Conservation (phyloP, 1,284 basidiomycete genomes). For the Cryptococcus sp. region DNA sequence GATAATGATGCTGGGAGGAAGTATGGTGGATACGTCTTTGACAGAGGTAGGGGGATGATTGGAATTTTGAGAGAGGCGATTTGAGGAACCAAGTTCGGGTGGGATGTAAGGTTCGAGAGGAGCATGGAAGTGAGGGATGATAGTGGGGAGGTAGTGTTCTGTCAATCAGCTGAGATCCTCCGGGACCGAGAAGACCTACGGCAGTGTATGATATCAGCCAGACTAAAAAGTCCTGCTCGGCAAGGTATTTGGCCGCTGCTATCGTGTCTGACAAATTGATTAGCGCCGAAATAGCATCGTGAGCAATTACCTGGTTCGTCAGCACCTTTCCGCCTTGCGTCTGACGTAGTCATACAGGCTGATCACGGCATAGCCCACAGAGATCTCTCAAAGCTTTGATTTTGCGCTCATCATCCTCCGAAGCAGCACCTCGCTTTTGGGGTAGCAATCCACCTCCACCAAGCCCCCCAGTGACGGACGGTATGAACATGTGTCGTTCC, state of each 20-base stretch:
- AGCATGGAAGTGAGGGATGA: conserved; percentile 96
- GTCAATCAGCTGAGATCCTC: conserved; percentile 7
- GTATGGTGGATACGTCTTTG: conserved; percentile 51
- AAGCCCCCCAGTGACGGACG: conserved; percentile 22
- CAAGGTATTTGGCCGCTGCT: conserved; percentile 63
- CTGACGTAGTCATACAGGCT: conserved; percentile 56
- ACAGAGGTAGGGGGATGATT: conserved; percentile 54
- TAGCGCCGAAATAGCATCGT: conserved; percentile 90
- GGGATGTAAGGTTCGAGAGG: conserved; percentile 86
- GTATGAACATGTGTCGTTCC: conserved; percentile 69
- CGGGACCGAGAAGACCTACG: conserved; percentile 54
- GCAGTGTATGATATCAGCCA: conserved; percentile 90
- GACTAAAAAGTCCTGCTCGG: conserved; percentile 68
- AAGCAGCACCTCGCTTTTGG: conserved; percentile 33
- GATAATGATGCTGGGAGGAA: conserved; percentile 71
- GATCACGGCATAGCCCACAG: conserved; percentile 79
- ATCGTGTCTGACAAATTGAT: conserved; percentile 90
- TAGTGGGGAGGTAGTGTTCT: conserved; percentile 85
- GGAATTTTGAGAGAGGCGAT: conserved; percentile 66
- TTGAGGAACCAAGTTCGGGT: conserved; percentile 63
- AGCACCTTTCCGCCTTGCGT: neutral
- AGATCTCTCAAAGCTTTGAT: conserved; percentile 59
- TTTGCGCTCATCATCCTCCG: conserved; percentile 61
- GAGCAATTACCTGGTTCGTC: conserved; percentile 67
- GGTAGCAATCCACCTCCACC: conserved; percentile 54